Conservation (phyloP, 1,284 basidiomycete genomes). For the Leucoagaricus sp. region DNA sequence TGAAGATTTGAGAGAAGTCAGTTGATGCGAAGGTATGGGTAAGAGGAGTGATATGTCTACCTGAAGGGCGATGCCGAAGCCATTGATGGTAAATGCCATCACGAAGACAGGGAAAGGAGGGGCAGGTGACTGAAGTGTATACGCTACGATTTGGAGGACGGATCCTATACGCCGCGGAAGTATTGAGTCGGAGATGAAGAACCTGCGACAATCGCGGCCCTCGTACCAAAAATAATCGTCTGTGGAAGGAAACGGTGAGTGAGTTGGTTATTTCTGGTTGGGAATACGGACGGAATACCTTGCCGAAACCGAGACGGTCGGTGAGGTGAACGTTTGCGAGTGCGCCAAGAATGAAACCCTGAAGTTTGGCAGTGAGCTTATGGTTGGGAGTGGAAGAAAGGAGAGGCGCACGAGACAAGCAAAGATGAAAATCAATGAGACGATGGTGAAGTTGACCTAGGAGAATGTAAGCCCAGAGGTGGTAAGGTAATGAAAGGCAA, state of each 20-base stretch:
- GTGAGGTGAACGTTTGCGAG: slow-evolving; percentile 56
- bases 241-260: slow-evolving; percentile 17
- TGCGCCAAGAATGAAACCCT: slow-evolving; percentile 59
- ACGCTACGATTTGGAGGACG: slow-evolving; percentile 47
- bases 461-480: not conserved
- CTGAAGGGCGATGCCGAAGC: slow-evolving; percentile 59
- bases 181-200: not conserved
- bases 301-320: slow-evolving; percentile 60
- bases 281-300: slow-evolving; percentile 39
- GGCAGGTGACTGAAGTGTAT: slow-evolving; percentile 50
- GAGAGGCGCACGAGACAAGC: slow-evolving; percentile 36
- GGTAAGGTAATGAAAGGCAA: not conserved
- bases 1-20: not conserved
- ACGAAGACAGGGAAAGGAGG: slow-evolving; percentile 71
- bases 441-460: slow-evolving; percentile 41
- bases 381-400: not conserved
- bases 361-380: not conserved
- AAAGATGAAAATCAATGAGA: slow-evolving; percentile 47
- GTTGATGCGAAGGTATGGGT: not conserved
- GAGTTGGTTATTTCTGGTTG: not conserved
- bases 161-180: slow-evolving; percentile 32
- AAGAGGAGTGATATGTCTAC: slow-evolving; percentile 27
- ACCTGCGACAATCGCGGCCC: not conserved
- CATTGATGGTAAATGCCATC: slow-evolving; percentile 58
- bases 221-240: slow-evolving; percentile 40